Evolutionary conservation across 495 filamentous ascomycete genomes (phyloP).

Genomic region (Xylaria longipes): DNA sequence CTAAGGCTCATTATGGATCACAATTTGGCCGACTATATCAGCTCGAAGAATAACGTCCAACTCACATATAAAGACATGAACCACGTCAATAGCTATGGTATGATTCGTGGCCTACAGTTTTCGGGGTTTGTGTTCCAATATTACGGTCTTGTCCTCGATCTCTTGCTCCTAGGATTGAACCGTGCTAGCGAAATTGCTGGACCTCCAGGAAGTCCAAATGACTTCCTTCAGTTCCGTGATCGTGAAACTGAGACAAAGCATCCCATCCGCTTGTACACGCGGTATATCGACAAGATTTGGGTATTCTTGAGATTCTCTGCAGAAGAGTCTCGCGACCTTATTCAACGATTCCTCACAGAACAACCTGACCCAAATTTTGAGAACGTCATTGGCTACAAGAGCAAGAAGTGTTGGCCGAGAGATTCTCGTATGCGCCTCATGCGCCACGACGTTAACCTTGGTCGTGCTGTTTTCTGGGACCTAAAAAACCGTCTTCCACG

Average conservation of each 20-base stretch:
- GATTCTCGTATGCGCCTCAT: conserved; percentile 98
- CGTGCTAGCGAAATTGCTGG: conserved; percentile 97
- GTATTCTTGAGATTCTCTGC: conserved; percentile 93
- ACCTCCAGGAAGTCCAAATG: conserved; percentile 94
- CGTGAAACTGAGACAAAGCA: conserved; percentile 88
- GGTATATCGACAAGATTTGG: conserved; percentile 99
- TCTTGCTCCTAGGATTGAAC: conserved; percentile 90
- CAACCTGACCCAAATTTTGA: conserved; percentile 99
- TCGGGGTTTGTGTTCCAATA: conserved; percentile 99
- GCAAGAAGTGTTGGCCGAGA: conserved; percentile 99
- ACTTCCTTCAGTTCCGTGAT: conserved; percentile 97
- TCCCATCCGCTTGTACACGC: conserved; percentile 93
- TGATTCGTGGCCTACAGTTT: conserved; percentile 97
- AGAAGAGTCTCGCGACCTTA: conserved; percentile 93
- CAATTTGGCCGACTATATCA: conserved; percentile 99
- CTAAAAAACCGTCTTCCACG: conserved; percentile 95
- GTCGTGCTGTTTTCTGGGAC: conserved; percentile 98
- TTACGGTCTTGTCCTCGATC: conserved; percentile 94
- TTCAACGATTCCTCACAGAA: conserved; percentile 97
- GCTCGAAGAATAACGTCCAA: conserved; percentile 99
- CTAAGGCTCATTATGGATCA: conserved; percentile 98
- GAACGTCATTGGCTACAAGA: conserved; percentile 98
- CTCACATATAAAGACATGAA: conserved; percentile 99
- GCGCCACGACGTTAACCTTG: conserved; percentile 98
- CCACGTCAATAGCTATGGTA: conserved; percentile 97